phyloP scores from a whole-genome alignment of 306 rosid genomes.

The Medicago ruthenica region DNA sequence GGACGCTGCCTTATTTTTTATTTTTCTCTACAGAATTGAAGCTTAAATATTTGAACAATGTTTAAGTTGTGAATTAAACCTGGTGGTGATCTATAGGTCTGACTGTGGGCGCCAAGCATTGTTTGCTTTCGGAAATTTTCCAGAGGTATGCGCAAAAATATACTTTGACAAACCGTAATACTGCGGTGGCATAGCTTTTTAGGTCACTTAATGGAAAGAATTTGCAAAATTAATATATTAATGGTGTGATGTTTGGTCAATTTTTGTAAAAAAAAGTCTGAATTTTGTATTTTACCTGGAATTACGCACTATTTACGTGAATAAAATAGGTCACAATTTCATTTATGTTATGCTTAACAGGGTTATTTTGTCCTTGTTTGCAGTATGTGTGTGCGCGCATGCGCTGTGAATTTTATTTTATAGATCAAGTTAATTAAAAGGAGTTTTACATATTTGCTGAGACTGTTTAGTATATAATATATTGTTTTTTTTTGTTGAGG shows the following conservation, averaged over 20 bases:
- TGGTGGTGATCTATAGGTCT: slow-evolving; percentile 67
- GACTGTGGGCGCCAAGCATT: slow-evolving; percentile 95
- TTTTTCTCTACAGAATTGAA: slow-evolving; percentile 25
- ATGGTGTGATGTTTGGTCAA: neutral
- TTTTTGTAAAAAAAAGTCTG: neutral
- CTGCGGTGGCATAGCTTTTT: slow-evolving; percentile 13
- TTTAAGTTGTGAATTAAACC: slow-evolving; percentile 39
- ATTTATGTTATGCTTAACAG: slow-evolving; percentile 25
- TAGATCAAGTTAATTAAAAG: slow-evolving; percentile 14
- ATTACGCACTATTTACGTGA: slow-evolving; percentile 11
- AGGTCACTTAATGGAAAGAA: slow-evolving; percentile 4
- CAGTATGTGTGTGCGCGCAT: neutral
- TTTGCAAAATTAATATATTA: slow-evolving; percentile 18
- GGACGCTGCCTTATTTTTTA: slow-evolving; percentile 37
- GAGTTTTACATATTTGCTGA: slow-evolving; percentile 32
- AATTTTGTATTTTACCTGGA: slow-evolving; percentile 22
- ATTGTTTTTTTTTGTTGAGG: neutral
- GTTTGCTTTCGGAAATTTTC: slow-evolving; percentile 78
- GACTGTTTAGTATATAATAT: slow-evolving; percentile 28
- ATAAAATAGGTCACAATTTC: slow-evolving; percentile 13
- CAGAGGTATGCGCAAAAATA: slow-evolving; percentile 69
- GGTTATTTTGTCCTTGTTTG: slow-evolving; percentile 31
- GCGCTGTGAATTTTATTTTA: neutral
- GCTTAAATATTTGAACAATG: slow-evolving; percentile 31
- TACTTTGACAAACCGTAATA: slow-evolving; percentile 32